Evolutionary conservation across 495 filamentous ascomycete genomes (phyloP).

Genomic region (Poronia punctata): DNA sequence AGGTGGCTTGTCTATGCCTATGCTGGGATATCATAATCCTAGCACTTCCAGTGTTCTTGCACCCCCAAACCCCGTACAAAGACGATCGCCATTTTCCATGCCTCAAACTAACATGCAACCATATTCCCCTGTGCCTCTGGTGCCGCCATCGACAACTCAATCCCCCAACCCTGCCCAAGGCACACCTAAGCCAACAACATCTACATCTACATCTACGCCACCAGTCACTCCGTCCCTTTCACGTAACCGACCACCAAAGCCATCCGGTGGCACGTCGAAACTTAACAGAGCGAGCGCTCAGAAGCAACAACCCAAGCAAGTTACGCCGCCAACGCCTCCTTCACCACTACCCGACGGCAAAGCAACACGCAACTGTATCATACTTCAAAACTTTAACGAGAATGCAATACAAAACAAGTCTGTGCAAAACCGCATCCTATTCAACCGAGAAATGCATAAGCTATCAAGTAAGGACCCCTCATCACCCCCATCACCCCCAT

Average conservation of each 20-base stretch:
- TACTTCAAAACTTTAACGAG: conserved; percentile 52
- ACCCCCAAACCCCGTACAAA: conserved; percentile 35
- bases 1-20: conserved; percentile 24
- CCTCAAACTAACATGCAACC: conserved; percentile 19
- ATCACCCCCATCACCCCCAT: not conserved
- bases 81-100: conserved; percentile 34
- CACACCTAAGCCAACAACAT: conserved; percentile 4
- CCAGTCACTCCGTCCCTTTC: conserved; percentile 2
- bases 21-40: conserved; percentile 22
- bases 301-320: conserved; percentile 19
- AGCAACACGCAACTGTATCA: conserved; percentile 44
- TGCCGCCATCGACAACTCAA: conserved; percentile 9
- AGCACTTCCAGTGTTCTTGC: conserved; percentile 34
- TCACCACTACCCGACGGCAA: conserved; percentile 22
- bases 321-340: conserved; percentile 15
- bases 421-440: conserved; percentile 48
- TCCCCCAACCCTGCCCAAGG: not conserved
- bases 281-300: conserved; percentile 17
- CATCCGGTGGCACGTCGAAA: conserved; percentile 5
- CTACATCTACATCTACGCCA: conserved; percentile 11
- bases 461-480: conserved; percentile 37
- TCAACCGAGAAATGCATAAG: conserved; percentile 47
- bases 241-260: conserved; percentile 11
- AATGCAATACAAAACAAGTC: conserved; percentile 46
- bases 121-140: conserved; percentile 10